phyloP scores from a whole-genome alignment of 352 stramenopile species.

The Phytophthora constricta region DNA sequence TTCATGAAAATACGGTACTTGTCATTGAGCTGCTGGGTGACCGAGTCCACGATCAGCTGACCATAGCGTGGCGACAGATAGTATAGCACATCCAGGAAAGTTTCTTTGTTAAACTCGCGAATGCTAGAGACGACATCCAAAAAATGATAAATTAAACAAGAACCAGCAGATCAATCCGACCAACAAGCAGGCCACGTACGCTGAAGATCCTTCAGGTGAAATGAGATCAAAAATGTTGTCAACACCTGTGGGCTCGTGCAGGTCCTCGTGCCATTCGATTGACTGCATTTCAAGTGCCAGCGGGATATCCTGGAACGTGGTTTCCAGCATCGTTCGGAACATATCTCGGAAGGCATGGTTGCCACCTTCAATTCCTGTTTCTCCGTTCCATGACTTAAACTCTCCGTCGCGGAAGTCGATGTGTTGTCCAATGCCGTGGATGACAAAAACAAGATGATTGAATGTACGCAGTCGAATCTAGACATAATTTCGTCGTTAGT shows the following conservation, averaged over 20 bases:
- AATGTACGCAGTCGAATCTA: slow-evolving; percentile 76
- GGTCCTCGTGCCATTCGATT: slow-evolving; percentile 91
- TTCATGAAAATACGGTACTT: slow-evolving; percentile 93
- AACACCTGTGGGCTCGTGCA: slow-evolving; percentile 85
- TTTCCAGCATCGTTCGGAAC: slow-evolving; percentile 78
- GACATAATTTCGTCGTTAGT: slow-evolving; percentile 3
- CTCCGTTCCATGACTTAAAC: slow-evolving; percentile 81
- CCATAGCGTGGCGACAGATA: slow-evolving; percentile 92
- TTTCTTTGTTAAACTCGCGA: slow-evolving; percentile 94
- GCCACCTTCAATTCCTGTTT: slow-evolving; percentile 72
- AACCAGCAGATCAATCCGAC: not conserved
- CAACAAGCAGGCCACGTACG: slow-evolving; percentile 39
- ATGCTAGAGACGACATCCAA: slow-evolving; percentile 54
- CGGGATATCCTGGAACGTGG: slow-evolving; percentile 83
- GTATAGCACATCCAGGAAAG: slow-evolving; percentile 94
- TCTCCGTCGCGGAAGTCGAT: slow-evolving; percentile 88
- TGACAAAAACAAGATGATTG: slow-evolving; percentile 89
- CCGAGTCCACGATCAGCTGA: slow-evolving; percentile 92
- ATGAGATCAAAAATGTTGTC: slow-evolving; percentile 89
- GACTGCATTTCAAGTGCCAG: slow-evolving; percentile 87
- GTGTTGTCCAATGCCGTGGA: slow-evolving; percentile 87
- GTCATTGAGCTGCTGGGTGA: slow-evolving; percentile 87
- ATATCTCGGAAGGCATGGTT: slow-evolving; percentile 85
- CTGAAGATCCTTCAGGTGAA: slow-evolving; percentile 72
- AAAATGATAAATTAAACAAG: not conserved